Percentiles rank a stretch among this genome's conserved stretches.
phyloP scores from a whole-genome alignment of 306 rosid species.

The Prosopis cineraria region DNA sequence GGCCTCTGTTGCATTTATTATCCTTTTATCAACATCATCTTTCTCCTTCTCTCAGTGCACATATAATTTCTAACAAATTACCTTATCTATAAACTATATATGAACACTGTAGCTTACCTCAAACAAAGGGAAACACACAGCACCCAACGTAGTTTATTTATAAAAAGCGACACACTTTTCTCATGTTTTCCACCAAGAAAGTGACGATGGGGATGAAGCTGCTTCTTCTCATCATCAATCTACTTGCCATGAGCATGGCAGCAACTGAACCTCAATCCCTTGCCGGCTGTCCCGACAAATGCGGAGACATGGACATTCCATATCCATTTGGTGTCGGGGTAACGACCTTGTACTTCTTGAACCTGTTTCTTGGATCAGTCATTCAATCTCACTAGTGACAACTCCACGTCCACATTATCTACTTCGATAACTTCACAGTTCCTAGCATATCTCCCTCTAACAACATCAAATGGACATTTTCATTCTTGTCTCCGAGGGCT shows the following conservation, averaged over 20 bases:
- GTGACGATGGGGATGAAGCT: neutral
- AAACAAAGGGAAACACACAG: too few species aligned
- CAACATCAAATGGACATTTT: neutral
- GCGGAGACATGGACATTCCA: constrained; percentile 23
- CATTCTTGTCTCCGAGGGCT: neutral
- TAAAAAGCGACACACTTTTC: too few species aligned
- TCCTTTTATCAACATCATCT: too few species aligned
- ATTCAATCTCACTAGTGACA: neutral
- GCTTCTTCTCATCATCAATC: neutral
- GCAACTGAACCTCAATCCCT: constrained; percentile 2
- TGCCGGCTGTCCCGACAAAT: constrained; percentile 5
- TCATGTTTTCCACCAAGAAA: too few species aligned
- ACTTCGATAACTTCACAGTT: neutral
- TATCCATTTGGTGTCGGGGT: neutral
- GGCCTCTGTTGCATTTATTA: too few species aligned
- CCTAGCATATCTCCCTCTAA: neutral
- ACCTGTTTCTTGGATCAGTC: neutral
- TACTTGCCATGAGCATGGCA: neutral
- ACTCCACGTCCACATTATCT: neutral
- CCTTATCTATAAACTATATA: too few species aligned
- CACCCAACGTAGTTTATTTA: too few species aligned
- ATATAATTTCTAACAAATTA: too few species aligned
- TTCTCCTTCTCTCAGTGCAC: too few species aligned
- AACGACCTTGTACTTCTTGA: neutral
- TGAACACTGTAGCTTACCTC: too few species aligned